phyloP scores from a whole-genome alignment of 2,329 filamentous ascomycete species.

The Talaromyces sp. region DNA sequence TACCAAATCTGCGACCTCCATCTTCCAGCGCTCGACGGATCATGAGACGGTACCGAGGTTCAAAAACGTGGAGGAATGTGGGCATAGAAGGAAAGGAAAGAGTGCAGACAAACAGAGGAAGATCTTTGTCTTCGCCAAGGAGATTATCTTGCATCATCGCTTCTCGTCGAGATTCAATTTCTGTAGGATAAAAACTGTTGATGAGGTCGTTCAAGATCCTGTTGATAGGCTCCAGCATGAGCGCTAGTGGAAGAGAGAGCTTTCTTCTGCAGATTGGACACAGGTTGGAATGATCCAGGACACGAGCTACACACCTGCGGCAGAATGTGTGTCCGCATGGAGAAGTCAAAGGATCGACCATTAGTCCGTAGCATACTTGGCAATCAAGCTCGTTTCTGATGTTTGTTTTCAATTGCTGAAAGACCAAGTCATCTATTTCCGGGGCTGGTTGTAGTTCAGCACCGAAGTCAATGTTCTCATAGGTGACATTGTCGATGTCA shows the following conservation, averaged over 20 bases:
- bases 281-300: slow-evolving; percentile 69
- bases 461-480: slow-evolving; percentile 27
- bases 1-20: slow-evolving; percentile 72
- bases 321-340: slow-evolving; percentile 88
- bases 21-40: slow-evolving; percentile 68
- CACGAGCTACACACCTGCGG: slow-evolving; percentile 68
- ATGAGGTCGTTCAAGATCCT: slow-evolving; percentile 59
- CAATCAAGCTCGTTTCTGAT: slow-evolving; percentile 73
- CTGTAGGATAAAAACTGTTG: slow-evolving; percentile 62
- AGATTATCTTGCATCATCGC: slow-evolving; percentile 54
- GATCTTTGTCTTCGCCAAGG: slow-evolving; percentile 50
- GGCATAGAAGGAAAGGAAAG: slow-evolving; percentile 77
- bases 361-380: slow-evolving; percentile 77
- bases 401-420: slow-evolving; percentile 56
- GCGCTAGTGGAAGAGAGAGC: slow-evolving; percentile 50
- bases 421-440: slow-evolving; percentile 40
- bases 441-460: not conserved
- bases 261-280: slow-evolving; percentile 75
- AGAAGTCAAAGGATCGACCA: slow-evolving; percentile 77
- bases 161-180: slow-evolving; percentile 53
- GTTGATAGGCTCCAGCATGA: slow-evolving; percentile 54
- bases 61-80: slow-evolving; percentile 85
- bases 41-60: slow-evolving; percentile 88
- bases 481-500: slow-evolving; percentile 50
- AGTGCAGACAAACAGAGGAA: slow-evolving; percentile 75